These are phyloP conservation scores for Fusarium annulatum DNA, from an alignment of 2,329 filamentous ascomycete species.

Conservation along the genomic window DNA sequence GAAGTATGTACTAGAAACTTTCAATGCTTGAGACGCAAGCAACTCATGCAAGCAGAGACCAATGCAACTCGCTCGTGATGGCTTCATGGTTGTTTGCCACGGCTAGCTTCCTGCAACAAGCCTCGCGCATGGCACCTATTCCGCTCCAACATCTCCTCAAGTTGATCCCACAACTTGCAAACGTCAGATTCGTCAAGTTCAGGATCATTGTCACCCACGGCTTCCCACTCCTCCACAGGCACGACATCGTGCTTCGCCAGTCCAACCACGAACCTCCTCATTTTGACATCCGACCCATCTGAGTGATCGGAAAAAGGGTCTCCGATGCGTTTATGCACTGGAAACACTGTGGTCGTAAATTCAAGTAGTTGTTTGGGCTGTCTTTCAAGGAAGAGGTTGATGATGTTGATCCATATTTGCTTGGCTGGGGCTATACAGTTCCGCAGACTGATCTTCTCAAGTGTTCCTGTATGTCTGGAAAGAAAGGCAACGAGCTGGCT, in stretches of 20 bases:
- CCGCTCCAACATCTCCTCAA: background rate
- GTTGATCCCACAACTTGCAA: background rate
- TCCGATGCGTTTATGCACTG: background rate
- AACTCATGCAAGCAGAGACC: no score
- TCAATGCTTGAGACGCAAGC: no score
- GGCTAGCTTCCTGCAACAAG: background rate
- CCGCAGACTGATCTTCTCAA: background rate
- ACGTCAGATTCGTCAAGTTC: conserved; percentile 12
- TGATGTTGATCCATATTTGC: background rate
- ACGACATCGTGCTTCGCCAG: background rate
- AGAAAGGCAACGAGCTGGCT: background rate
- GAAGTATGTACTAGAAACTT: background rate
- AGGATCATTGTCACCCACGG: background rate
- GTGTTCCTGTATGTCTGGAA: background rate
- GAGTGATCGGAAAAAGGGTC: rapidly evolving
- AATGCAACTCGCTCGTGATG: background rate
- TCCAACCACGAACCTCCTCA: conserved; percentile 7
- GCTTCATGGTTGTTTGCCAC: background rate
- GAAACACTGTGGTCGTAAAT: background rate
- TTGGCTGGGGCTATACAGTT: background rate
- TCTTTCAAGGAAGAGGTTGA: background rate
- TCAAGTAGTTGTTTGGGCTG: background rate
- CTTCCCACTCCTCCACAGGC: background rate
- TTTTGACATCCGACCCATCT: background rate
- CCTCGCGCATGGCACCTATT: background rate